A percentile compares a stretch with the other conserved stretches of the same genome.
These are phyloP conservation scores for Stagonosporopsis vannaccii DNA, from an alignment of 2,329 filamentous ascomycete species.

Conservation along the genomic window DNA sequence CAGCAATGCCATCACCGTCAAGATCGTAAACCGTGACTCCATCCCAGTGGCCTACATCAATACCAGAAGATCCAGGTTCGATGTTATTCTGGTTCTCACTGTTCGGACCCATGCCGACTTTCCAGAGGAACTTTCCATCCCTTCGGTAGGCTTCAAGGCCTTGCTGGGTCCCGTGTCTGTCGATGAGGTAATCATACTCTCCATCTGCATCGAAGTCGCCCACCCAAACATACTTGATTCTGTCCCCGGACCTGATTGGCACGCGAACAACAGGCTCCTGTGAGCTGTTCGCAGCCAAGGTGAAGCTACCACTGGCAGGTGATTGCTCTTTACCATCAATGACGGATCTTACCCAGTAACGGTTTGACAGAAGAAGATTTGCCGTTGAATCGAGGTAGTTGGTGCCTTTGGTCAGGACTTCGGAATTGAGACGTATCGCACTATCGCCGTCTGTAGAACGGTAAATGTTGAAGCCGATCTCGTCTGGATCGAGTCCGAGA, in stretches of 20 bases:
- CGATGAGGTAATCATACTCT: conserved; percentile 19
- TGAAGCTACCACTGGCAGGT: conserved; percentile 14
- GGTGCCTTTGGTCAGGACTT: conserved; percentile 8
- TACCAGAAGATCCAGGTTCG: conserved; percentile 16
- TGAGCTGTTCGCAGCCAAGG: conserved; percentile 3
- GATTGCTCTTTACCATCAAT: conserved; percentile 10
- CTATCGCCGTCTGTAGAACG: conserved; percentile 3
- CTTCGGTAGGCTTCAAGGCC: conserved; percentile 13
- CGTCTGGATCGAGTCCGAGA: conserved; percentile 7
- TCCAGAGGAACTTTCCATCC: conserved; percentile 17
- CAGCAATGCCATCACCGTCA: conserved; percentile 16
- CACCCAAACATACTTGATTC: conserved; percentile 19
- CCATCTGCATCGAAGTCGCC: conserved; percentile 19
- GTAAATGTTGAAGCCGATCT: conserved; percentile 20
- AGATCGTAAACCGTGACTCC: conserved; percentile 20
- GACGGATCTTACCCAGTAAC: conserved; percentile 11
- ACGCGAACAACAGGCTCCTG: conserved; percentile 11
- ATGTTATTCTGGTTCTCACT: conserved; percentile 22
- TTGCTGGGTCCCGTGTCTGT: conserved; percentile 13
- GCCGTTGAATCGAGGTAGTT: conserved; percentile 16
- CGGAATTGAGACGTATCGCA: conserved; percentile 7
- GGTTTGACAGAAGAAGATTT: conserved; percentile 1
- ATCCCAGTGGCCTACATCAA: conserved; percentile 17
- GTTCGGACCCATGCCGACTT: conserved; percentile 14
- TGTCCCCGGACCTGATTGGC: background rate